Percentiles rank a stretch among this genome's conserved stretches.
Conservation (phyloP, 352 stramenopile genomes). For the Aphanomyces stellatus region DNA sequence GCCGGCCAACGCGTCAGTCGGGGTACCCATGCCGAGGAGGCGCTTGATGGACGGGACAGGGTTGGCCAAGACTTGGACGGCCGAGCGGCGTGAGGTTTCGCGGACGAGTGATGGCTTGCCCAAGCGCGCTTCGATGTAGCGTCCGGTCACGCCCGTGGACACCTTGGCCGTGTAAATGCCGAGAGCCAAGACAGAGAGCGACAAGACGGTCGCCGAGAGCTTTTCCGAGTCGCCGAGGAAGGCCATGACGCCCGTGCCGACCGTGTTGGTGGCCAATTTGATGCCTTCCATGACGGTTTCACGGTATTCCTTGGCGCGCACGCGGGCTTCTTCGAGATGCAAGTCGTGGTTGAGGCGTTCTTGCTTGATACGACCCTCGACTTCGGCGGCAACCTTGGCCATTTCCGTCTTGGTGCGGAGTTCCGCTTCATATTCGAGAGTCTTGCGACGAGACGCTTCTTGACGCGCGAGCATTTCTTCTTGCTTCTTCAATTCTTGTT, state of each 20-base stretch:
- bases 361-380: constrained; percentile 93
- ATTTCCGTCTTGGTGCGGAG: constrained; percentile 92
- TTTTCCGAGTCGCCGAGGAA: constrained; percentile 95
- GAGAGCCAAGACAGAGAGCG: constrained; percentile 89
- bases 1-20: constrained; percentile 87
- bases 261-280: constrained; percentile 88
- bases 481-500: constrained; percentile 97
- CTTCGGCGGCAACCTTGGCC: constrained; percentile 93
- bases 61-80: constrained; percentile 69
- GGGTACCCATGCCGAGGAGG: constrained; percentile 80
- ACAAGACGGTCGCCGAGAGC: constrained; percentile 92
- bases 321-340: constrained; percentile 91
- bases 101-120: constrained; percentile 96
- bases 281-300: constrained; percentile 96
- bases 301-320: constrained; percentile 87
- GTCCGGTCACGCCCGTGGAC: constrained; percentile 87
- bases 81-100: constrained; percentile 91
- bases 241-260: constrained; percentile 88
- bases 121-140: constrained; percentile 94
- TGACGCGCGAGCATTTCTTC: constrained; percentile 95
- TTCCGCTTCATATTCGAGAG: constrained; percentile 95
- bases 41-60: constrained; percentile 84
- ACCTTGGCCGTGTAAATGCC: constrained; percentile 95
- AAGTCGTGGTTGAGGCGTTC: constrained; percentile 98
- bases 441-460: constrained; percentile 95